A percentile compares a stretch with the other conserved stretches of the same genome.
Conservation (phyloP, 1,139 yeast species). For the Hyphopichia fennica region DNA sequence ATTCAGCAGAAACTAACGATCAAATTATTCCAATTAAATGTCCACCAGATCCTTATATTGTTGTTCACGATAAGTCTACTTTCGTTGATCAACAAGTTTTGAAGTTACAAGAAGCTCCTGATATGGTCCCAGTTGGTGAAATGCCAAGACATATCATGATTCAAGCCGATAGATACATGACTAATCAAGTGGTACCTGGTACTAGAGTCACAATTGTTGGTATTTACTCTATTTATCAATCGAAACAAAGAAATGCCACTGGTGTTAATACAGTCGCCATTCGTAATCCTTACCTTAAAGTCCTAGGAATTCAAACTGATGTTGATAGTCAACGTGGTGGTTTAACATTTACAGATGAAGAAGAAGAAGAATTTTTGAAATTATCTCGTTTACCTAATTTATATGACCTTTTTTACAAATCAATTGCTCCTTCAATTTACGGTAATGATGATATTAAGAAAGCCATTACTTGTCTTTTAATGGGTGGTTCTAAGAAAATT, state of each 20-base stretch:
- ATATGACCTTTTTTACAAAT: constrained; percentile 78
- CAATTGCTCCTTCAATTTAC: constrained; percentile 95
- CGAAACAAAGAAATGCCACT: constrained; percentile 48
- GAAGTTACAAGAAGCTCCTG: constrained; percentile 94
- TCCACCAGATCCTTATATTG: constrained; percentile 88
- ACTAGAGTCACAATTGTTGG: constrained; percentile 91
- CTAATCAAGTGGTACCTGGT: constrained; percentile 93
- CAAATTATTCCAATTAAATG: constrained; percentile 61
- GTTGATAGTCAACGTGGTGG: constrained; percentile 69
- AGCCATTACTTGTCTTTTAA: constrained; percentile 85
- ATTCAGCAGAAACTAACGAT: constrained; percentile 51
- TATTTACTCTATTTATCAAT: constrained; percentile 84
- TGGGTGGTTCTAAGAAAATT: constrained; percentile 93
- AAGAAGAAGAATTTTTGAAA: constrained; percentile 85
- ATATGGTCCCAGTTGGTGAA: constrained; percentile 98
- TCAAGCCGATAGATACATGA: constrained; percentile 85
- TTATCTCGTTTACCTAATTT: constrained; percentile 81
- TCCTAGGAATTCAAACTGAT: constrained; percentile 83
- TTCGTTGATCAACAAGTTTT: constrained; percentile 94
- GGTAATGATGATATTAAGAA: constrained; percentile 92
- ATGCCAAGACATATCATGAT: constrained; percentile 93
- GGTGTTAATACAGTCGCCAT: constrained; percentile 69
- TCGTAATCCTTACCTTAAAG: constrained; percentile 86
- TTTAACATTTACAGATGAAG: constrained; percentile 82
- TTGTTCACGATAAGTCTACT: constrained; percentile 88